phyloP scores from a whole-genome alignment of 2,329 filamentous ascomycete species.

The Bipolaris victoriae region DNA sequence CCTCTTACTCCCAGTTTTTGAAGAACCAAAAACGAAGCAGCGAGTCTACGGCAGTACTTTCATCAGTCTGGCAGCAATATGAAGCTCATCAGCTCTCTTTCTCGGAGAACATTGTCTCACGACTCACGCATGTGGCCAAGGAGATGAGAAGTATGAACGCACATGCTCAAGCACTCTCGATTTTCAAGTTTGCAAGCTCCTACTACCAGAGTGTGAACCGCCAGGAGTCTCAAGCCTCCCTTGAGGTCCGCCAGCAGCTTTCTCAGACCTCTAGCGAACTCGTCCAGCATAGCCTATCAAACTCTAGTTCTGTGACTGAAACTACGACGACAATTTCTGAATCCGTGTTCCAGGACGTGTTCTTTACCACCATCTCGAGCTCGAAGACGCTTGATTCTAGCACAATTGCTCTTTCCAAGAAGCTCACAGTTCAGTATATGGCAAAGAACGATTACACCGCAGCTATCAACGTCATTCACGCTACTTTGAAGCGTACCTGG shows the following conservation, averaged over 20 bases:
- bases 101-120: conserved; percentile 46
- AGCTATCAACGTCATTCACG: conserved; percentile 55
- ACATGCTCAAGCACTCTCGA: conserved; percentile 53
- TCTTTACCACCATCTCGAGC: conserved; percentile 50
- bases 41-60: conserved; percentile 56
- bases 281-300: conserved; percentile 47
- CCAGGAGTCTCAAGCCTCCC: conserved; percentile 49
- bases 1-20: conserved; percentile 58
- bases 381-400: conserved; percentile 50
- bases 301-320: conserved; percentile 43
- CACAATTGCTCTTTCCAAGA: conserved; percentile 52
- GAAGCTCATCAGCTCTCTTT: conserved; percentile 51
- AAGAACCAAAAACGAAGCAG: conserved; percentile 52
- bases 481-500: conserved; percentile 56
- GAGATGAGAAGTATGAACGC: conserved; percentile 56
- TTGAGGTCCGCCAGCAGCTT: conserved; percentile 51
- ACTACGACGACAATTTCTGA: conserved; percentile 50
- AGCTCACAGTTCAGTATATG: conserved; percentile 52
- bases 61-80: conserved; percentile 58
- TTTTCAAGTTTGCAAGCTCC: conserved; percentile 53
- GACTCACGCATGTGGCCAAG: conserved; percentile 51
- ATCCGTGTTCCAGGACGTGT: conserved; percentile 53
- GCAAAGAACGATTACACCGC: conserved; percentile 56
- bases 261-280: conserved; percentile 53
- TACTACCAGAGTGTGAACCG: conserved; percentile 43